Percentiles rank a stretch among this genome's conserved stretches.
phyloP scores from a whole-genome alignment of 306 rosid genomes.

The Mucuna pruriens region DNA sequence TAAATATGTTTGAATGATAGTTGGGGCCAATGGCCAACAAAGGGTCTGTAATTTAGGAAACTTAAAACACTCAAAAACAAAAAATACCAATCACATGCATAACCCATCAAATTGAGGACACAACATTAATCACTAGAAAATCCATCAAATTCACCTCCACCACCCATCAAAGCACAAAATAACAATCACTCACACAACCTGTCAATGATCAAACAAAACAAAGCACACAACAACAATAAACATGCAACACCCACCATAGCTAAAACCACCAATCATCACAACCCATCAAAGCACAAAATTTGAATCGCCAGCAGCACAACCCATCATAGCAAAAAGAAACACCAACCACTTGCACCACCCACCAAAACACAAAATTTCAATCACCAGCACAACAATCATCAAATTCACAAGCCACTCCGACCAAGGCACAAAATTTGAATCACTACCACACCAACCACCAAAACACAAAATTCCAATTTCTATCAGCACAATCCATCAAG shows the following conservation, averaged over 20 bases:
- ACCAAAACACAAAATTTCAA: background rate
- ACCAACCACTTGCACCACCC: background rate
- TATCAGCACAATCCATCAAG: background rate
- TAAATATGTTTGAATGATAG: conserved; percentile 66
- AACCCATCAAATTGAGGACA: background rate
- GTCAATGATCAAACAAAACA: background rate
- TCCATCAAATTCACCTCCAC: conserved; percentile 22
- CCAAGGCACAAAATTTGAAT: background rate
- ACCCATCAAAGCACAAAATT: conserved; percentile 5
- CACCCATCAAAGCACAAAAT: background rate
- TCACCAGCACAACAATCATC: background rate
- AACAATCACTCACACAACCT: background rate
- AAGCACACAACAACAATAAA: background rate
- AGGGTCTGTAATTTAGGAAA: conserved; percentile 54
- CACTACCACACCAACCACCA: background rate
- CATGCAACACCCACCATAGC: background rate
- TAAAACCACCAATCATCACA: background rate
- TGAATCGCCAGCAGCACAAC: background rate
- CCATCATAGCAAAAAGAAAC: background rate
- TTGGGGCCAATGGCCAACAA: conserved; percentile 41
- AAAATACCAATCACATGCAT: background rate
- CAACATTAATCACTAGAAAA: background rate
- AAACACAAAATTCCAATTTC: background rate
- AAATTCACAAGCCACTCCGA: background rate
- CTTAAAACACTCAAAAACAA: background rate